These are phyloP conservation scores for Hypomontagnella monticulosa DNA, from an alignment of 495 filamentous ascomycete genomes.

Conservation along the genomic window DNA sequence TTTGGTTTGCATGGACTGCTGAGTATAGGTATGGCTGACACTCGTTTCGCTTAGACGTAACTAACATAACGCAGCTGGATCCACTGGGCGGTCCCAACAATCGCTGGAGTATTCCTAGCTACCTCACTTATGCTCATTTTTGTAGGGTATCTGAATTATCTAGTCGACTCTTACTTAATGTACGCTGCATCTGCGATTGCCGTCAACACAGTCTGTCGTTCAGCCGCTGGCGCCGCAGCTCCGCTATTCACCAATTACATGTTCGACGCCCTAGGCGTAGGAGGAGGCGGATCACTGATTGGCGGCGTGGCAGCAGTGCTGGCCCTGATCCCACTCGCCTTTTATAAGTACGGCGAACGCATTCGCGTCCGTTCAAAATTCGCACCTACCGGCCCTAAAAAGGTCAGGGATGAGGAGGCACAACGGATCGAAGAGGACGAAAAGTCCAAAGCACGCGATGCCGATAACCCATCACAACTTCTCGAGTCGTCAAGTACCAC, in stretches of 20 bases:
- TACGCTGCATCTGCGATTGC: constrained; percentile 75
- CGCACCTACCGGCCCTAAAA: constrained; percentile 46
- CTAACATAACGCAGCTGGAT: constrained; percentile 39
- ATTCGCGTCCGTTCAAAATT: constrained; percentile 54
- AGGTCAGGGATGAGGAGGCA: constrained; percentile 29
- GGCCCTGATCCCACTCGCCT: constrained; percentile 60
- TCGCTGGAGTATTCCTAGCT: constrained; percentile 52
- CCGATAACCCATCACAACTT: constrained; percentile 14
- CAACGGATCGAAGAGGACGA: constrained; percentile 17
- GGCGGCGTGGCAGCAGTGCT: constrained; percentile 56
- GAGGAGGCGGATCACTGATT: constrained; percentile 59
- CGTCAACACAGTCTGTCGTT: constrained; percentile 66
- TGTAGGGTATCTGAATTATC: constrained; percentile 69
- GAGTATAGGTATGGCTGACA: constrained; percentile 25
- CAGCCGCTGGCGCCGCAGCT: constrained; percentile 66
- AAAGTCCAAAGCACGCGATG: neutral
- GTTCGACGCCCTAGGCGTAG: constrained; percentile 59
- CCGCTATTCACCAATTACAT: constrained; percentile 75
- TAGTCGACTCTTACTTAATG: constrained; percentile 75
- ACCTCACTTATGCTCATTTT: constrained; percentile 52
- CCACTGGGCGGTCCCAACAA: constrained; percentile 60
- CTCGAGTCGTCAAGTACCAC: constrained; percentile 24
- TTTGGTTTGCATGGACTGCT: constrained; percentile 65
- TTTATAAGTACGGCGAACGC: constrained; percentile 60
- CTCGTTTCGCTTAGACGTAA: neutral